Conservation (phyloP, 2,329 filamentous ascomycete species). For the Zymoseptoria brevis region DNA sequence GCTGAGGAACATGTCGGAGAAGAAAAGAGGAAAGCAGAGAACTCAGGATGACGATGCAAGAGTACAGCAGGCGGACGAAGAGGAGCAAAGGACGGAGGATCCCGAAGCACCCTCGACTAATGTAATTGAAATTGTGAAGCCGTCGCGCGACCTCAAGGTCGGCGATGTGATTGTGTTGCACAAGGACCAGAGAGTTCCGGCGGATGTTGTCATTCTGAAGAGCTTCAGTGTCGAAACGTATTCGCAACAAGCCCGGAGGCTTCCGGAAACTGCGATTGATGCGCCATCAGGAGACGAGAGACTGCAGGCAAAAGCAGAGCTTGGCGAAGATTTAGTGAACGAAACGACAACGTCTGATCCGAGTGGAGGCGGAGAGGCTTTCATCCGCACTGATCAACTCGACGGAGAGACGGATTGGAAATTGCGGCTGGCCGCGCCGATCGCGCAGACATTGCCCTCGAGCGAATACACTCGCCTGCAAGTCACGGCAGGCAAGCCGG, state of each 20-base stretch:
- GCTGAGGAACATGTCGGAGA: conserved; percentile 24
- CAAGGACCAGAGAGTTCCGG: conserved; percentile 88
- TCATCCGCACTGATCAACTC: conserved; percentile 93
- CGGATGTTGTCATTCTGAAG: conserved; percentile 88
- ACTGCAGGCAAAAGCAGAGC: conserved; percentile 20
- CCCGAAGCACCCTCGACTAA: conserved; percentile 29
- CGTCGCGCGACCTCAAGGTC: conserved; percentile 81
- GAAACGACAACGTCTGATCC: conserved; percentile 29
- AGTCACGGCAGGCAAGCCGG: conserved; percentile 80
- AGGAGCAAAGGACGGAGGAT: conserved; percentile 50
- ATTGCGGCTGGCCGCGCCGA: conserved; percentile 72
- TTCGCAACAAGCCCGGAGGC: neutral
- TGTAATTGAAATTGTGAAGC: conserved; percentile 60
- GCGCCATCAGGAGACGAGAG: neutral
- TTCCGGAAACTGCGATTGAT: neutral
- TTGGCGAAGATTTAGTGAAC: conserved; percentile 20
- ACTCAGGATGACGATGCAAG: conserved; percentile 33
- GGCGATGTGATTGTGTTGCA: conserved; percentile 89
- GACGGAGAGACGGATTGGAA: conserved; percentile 99
- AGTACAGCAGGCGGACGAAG: conserved; percentile 61
- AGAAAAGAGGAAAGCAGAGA: conserved; percentile 27
- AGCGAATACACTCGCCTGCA: conserved; percentile 59
- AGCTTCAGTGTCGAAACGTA: conserved; percentile 56
- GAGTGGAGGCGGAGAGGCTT: conserved; percentile 69
- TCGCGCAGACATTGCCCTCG: conserved; percentile 70